These are phyloP conservation scores for Lachancea thermotolerans DNA, from an alignment of 805 yeast genomes.

Conservation along the genomic window DNA sequence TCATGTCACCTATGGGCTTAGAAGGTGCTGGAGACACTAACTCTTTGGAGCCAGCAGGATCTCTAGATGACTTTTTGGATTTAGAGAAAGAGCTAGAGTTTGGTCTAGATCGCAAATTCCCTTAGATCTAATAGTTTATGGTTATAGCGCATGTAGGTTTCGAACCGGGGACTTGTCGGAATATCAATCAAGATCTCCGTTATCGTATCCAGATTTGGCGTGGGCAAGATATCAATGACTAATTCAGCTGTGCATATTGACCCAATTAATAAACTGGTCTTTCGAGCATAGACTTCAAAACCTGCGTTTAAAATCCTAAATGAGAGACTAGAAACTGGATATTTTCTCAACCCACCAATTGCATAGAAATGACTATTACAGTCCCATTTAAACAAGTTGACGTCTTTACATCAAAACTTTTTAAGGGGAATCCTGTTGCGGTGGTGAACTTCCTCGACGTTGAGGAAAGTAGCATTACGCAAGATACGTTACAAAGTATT, in stretches of 20 bases:
- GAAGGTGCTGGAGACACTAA: slow-evolving; percentile 5
- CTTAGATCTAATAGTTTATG: slow-evolving; percentile 2
- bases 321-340: not conserved
- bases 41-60: slow-evolving; percentile 18
- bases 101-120: slow-evolving; percentile 51
- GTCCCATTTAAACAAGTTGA: slow-evolving; percentile 33
- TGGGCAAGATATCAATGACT: no score
- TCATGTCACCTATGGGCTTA: slow-evolving; percentile 18
- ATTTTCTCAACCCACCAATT: no score
- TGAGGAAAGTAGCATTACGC: slow-evolving; percentile 24
- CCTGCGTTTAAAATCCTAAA: no score
- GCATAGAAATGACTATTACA: not conserved
- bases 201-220: no score
- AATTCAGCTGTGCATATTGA: no score
- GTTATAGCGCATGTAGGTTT: no score
- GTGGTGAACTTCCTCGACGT: slow-evolving; percentile 30
- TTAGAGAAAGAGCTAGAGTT: slow-evolving; percentile 61
- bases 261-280: no score
- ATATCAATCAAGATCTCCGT: no score
- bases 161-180: no score
- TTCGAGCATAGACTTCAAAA: no score
- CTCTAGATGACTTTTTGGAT: slow-evolving; percentile 32
- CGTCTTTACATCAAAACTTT: slow-evolving; percentile 32
- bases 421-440: slow-evolving; percentile 51
- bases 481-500: slow-evolving; percentile 39